phyloP scores from a whole-genome alignment of 441 rosid species.

The Mallotus repandus region DNA sequence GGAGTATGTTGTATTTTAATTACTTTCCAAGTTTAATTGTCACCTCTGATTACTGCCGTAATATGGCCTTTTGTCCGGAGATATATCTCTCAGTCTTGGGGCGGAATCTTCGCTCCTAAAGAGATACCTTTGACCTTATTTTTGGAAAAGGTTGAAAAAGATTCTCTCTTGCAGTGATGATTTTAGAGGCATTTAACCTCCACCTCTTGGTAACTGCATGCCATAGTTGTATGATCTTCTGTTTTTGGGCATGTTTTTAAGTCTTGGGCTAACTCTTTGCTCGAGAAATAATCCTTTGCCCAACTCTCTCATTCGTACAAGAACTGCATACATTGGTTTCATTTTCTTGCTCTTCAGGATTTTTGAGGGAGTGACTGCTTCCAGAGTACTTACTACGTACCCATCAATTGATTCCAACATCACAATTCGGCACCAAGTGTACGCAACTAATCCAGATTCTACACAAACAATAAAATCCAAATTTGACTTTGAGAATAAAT shows the following conservation, averaged over 20 bases:
- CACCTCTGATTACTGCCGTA: constrained; percentile 9
- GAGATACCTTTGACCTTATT: neutral
- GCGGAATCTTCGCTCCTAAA: constrained; percentile 25
- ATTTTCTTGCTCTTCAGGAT: constrained; percentile 16
- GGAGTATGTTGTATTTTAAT: too few relatives aligned
- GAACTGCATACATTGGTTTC: neutral
- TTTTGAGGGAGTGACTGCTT: constrained; percentile 5
- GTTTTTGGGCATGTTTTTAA: constrained; percentile 10
- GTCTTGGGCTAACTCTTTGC: constrained; percentile 23
- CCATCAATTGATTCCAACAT: constrained; percentile 17
- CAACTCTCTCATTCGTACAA: constrained; percentile 1
- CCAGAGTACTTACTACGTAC: neutral
- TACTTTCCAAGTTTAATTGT: too few relatives aligned
- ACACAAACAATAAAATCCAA: neutral
- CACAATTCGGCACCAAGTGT: constrained; percentile 9
- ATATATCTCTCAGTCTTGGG: constrained; percentile 27
- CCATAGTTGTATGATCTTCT: constrained; percentile 15
- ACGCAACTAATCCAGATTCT: too few relatives aligned
- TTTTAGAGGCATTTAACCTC: neutral
- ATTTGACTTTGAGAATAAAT: neutral
- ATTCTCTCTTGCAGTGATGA: neutral
- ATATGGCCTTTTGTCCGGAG: constrained; percentile 16
- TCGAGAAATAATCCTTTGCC: neutral
- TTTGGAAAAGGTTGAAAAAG: neutral
- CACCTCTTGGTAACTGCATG: neutral